These are phyloP conservation scores for Elsinoe batatas DNA, from an alignment of 2,329 filamentous ascomycete species.

Conservation along the genomic window DNA sequence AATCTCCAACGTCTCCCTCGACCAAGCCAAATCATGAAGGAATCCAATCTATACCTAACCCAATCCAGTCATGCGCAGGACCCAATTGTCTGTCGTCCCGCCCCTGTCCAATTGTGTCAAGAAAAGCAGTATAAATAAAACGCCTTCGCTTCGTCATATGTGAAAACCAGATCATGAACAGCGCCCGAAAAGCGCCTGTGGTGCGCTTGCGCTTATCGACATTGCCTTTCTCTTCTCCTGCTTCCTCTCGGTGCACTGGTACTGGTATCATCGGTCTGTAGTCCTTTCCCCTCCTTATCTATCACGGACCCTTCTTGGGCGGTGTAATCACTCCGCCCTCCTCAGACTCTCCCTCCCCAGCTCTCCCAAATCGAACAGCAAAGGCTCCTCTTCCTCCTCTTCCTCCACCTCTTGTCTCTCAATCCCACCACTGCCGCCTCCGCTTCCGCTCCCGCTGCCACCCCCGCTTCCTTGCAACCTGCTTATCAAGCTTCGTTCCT, in stretches of 20 bases:
- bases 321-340: background rate
- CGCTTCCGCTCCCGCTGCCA: slow-evolving; percentile 1
- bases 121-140: background rate
- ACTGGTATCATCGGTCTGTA: background rate
- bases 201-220: background rate
- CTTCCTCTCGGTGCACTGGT: no score
- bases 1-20: no score
- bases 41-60: no score
- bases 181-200: background rate
- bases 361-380: slow-evolving; percentile 66
- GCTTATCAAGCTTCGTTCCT: slow-evolving; percentile 44
- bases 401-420: slow-evolving; percentile 32
- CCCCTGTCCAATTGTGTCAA: background rate
- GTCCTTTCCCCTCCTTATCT: background rate
- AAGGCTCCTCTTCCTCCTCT: slow-evolving; percentile 53
- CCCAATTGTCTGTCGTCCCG: no score
- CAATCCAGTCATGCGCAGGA: no score
- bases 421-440: slow-evolving; percentile 18
- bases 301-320: background rate
- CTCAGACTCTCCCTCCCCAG: slow-evolving; percentile 36
- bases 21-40: no score
- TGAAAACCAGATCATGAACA: background rate
- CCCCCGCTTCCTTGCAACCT: slow-evolving; percentile 52
- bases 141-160: slow-evolving; percentile 1
- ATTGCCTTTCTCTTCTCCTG: no score